phyloP scores from a whole-genome alignment of 331 rosid genomes.

The Rosa hybrid region DNA sequence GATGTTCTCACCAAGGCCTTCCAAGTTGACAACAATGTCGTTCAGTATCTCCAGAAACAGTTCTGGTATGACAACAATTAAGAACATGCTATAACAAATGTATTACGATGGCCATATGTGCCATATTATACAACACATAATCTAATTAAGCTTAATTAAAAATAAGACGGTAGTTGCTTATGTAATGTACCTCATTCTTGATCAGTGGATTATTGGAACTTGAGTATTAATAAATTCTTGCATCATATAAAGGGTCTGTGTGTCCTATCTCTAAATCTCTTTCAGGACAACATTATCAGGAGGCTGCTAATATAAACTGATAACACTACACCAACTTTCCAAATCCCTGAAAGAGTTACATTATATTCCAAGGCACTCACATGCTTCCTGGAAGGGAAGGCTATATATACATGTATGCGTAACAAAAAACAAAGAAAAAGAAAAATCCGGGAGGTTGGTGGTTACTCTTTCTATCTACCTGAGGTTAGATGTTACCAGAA shows the following conservation, averaged over 20 bases:
- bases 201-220: not conserved
- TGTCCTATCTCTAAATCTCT: not conserved
- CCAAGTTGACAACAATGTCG: not conserved
- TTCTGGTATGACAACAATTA: conserved; percentile 17
- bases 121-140: no score
- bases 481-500: conserved; percentile 34
- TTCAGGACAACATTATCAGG: not conserved
- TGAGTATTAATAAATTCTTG: no score
- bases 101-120: no score
- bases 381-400: not conserved
- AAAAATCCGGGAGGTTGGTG: not conserved
- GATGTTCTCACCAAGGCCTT: conserved; percentile 11
- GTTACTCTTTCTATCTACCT: conserved; percentile 21
- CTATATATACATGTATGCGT: not conserved
- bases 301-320: no score
- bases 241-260: no score
- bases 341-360: not conserved
- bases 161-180: not conserved
- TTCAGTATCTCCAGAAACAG: conserved; percentile 22
- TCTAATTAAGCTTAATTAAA: no score
- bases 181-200: not conserved
- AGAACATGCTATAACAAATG: no score
- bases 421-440: not conserved
- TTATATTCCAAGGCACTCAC: not conserved
- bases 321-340: no score